Base-by-base conservation (phyloP, 768 basidiomycete species). In the Suillus paluster region DNA sequence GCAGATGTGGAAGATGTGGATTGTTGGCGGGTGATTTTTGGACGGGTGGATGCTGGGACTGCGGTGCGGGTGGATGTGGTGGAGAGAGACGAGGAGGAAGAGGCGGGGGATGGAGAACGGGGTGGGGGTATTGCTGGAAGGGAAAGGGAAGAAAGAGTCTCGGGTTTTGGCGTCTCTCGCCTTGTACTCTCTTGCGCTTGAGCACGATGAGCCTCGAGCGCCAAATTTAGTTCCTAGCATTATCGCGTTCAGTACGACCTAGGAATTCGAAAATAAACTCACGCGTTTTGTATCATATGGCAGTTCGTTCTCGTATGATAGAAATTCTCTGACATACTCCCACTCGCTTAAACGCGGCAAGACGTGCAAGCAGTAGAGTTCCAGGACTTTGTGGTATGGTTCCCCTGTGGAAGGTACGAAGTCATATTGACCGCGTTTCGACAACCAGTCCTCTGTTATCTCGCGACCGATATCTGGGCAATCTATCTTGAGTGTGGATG, bases 401-500 rank as follows among this genome's bases (percentile, higher is more conserved):
- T 85, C 84, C 14, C 73, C 79, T 4, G 79, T 77, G 0, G 78
- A 70, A 7, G 64, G 56, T 23, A 63, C 36, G 39, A 58, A 62
- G 46, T 73, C 72, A 17, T 74, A 73, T 36, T 81, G 79, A 21
- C 81, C 81, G 42, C 89, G 77, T 44, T 79, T 79, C 3, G 88
- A 85, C 25, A 95, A 77, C 93, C 93, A 95, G 45, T 92, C 87
- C 70, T 95, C 92, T 21, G 87, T 83, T 54, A 94, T 85, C 23
- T 79, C 78, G 23, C 89, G 78, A 0, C 87, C 91, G 12, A 86
- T 76, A 30, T 84, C 83, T 1, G 86, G 81, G 53, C 83, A 84
- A 36, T 85, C 84, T 4, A 89, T 73, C 67, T 90, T 92, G 39
- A 93, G 77, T 66, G 86, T 87, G 34, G 89, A 85, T 58, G 90